Evolutionary conservation across 1,284 basidiomycete genomes (phyloP).

Genomic region (Ceratobasidium sp.): DNA sequence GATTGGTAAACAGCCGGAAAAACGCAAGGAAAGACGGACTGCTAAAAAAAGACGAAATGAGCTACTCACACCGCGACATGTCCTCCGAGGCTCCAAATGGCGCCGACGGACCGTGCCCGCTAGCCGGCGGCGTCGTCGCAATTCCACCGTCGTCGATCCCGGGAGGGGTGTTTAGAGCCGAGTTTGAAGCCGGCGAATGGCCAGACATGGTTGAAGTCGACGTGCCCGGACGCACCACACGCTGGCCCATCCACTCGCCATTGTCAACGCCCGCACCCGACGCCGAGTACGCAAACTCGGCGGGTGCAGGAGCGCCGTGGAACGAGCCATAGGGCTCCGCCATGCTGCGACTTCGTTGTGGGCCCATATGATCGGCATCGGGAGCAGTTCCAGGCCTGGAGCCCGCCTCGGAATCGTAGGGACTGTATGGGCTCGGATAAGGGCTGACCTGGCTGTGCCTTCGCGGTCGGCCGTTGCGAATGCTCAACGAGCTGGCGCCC

Average conservation of each 20-base stretch:
- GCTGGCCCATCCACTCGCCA: slow-evolving; percentile 51
- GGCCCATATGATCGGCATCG: slow-evolving; percentile 57
- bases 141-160: slow-evolving; percentile 59
- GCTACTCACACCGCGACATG: slow-evolving; percentile 47
- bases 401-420: slow-evolving; percentile 55
- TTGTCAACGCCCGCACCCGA: slow-evolving; percentile 53
- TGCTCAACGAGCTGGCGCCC: slow-evolving; percentile 58
- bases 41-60: slow-evolving; percentile 45
- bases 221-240: slow-evolving; percentile 71
- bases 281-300: slow-evolving; percentile 81
- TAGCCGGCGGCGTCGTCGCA: slow-evolving; percentile 67
- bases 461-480: slow-evolving; percentile 66
- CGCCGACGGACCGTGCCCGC: slow-evolving; percentile 63
- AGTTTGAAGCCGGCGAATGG: slow-evolving; percentile 67
- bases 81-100: slow-evolving; percentile 42
- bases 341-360: slow-evolving; percentile 50
- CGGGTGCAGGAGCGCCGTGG: slow-evolving; percentile 56
- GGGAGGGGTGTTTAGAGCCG: slow-evolving; percentile 83
- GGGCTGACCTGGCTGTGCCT: slow-evolving; percentile 85
- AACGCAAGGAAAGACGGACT: slow-evolving; percentile 44
- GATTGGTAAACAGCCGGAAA: slow-evolving; percentile 30
- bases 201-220: slow-evolving; percentile 76
- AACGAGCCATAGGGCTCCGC: slow-evolving; percentile 61
- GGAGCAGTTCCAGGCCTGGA: slow-evolving; percentile 59
- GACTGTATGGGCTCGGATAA: slow-evolving; percentile 80